A percentile compares a stretch with the other conserved stretches of the same genome.
Conservation (phyloP, 2,329 filamentous ascomycete genomes). For the Setomelanomma holmii region DNA sequence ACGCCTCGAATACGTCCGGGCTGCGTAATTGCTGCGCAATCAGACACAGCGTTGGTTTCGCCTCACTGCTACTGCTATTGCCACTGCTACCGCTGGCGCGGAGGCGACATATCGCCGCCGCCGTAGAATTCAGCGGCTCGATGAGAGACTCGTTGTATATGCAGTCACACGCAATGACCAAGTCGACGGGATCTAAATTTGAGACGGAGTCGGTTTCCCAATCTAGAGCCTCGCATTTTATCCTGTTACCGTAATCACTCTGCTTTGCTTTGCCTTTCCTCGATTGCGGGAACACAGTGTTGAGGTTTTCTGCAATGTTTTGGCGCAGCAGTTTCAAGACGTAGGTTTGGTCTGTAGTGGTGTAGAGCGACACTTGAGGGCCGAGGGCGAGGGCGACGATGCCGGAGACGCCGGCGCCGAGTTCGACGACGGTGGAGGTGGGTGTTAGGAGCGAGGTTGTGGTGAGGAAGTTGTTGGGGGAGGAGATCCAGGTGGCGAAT, state of each 20-base stretch:
- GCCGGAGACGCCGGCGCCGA: conserved; percentile 87
- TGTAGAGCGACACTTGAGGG: conserved; percentile 67
- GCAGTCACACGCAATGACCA: conserved; percentile 87
- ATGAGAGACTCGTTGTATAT: conserved; percentile 93
- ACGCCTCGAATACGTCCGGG: conserved; percentile 82
- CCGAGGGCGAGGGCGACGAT: conserved; percentile 75
- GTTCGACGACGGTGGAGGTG: conserved; percentile 72
- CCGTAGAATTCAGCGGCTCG: conserved; percentile 80
- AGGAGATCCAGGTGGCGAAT: conserved; percentile 80
- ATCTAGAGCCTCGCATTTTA: conserved; percentile 64
- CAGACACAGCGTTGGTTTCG: conserved; percentile 73
- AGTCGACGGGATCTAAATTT: conserved; percentile 66
- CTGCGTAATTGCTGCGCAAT: conserved; percentile 89
- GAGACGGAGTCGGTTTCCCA: conserved; percentile 73
- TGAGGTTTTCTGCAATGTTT: conserved; percentile 73
- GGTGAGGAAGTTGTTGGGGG: conserved; percentile 69
- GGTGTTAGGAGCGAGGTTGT: conserved; percentile 59
- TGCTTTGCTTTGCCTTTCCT: conserved; percentile 15
- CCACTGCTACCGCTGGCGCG: too few species aligned
- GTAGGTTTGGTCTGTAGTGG: conserved; percentile 89
- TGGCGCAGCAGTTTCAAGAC: conserved; percentile 76
- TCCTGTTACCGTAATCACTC: conserved; percentile 5
- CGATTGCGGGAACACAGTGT: conserved; percentile 13
- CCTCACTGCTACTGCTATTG: too few species aligned
- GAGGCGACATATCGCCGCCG: conserved; percentile 74